Conservation (phyloP, 495 filamentous ascomycete genomes). For the Penicillium chermesinum region DNA sequence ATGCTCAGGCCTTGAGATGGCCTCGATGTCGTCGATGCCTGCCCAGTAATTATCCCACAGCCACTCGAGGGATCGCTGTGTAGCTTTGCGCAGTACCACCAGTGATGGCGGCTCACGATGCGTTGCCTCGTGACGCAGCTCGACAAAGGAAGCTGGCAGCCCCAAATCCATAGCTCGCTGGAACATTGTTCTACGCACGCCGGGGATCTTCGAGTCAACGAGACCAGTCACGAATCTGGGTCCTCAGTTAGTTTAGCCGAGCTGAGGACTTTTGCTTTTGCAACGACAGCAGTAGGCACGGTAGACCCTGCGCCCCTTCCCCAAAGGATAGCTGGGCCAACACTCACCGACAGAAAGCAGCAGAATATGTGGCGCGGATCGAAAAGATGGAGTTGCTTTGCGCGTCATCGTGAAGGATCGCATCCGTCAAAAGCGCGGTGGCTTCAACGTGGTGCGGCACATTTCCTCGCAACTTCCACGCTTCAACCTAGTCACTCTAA, state of each 20-base stretch:
- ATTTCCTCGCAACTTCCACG: constrained; percentile 62
- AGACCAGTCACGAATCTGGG: constrained; percentile 85
- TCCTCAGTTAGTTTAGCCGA: background rate
- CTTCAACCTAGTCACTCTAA: constrained; percentile 36
- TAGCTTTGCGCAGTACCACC: constrained; percentile 58
- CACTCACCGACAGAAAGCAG: constrained; percentile 54
- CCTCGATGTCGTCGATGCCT: constrained; percentile 16
- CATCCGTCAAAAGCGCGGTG: constrained; percentile 71
- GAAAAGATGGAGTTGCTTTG: constrained; percentile 48
- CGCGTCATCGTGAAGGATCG: constrained; percentile 61
- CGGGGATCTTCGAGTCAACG: constrained; percentile 67
- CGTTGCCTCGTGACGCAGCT: constrained; percentile 83
- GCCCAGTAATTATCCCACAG: constrained; percentile 85
- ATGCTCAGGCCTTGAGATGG: constrained; percentile 2
- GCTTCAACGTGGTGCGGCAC: constrained; percentile 79
- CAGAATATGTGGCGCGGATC: constrained; percentile 52
- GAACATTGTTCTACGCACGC: constrained; percentile 73
- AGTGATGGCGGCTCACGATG: constrained; percentile 81
- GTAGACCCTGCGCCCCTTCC: too few relatives aligned
- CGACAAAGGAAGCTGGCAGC: constrained; percentile 79
- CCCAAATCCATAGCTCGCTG: constrained; percentile 68
- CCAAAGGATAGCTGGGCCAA: background rate
- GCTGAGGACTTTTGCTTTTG: background rate
- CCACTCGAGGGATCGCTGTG: constrained; percentile 69
- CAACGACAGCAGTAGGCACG: background rate